Evolutionary conservation across 306 rosid species (phyloP).

Genomic region (Cicer yamashitae): DNA sequence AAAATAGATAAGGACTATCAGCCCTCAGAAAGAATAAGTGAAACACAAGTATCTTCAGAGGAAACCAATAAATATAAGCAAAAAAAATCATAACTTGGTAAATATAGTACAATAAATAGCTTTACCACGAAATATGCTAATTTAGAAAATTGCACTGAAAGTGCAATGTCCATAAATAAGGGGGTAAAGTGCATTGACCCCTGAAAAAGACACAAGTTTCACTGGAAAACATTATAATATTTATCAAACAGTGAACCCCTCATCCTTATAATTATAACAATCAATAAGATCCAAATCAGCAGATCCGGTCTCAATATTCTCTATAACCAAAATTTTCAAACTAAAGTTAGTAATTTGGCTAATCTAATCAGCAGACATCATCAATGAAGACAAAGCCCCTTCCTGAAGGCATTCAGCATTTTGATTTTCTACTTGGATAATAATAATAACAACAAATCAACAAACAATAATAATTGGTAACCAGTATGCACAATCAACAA

Average conservation of each 20-base stretch:
- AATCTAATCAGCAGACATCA: constrained; percentile 12
- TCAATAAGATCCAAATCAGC: constrained; percentile 18
- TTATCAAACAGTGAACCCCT: not conserved
- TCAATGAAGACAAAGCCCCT: not conserved
- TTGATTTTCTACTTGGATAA: not conserved
- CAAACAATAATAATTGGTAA: not conserved
- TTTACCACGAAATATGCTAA: no score
- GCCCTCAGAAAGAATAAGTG: not conserved
- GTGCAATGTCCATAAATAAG: no score
- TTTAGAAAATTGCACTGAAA: no score
- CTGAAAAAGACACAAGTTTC: not conserved
- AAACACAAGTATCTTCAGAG: not conserved
- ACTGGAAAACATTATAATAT: not conserved
- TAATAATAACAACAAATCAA: not conserved
- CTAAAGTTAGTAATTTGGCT: constrained; percentile 7
- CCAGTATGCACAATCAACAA: not conserved
- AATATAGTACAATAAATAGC: not conserved
- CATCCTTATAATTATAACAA: not conserved
- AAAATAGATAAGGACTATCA: constrained; percentile 1
- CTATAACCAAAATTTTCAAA: not conserved
- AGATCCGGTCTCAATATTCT: not conserved
- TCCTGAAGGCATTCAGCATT: constrained; percentile 2
- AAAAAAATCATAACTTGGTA: not conserved
- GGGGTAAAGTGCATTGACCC: not conserved
- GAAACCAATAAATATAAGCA: not conserved